Conservation (phyloP, 805 yeast genomes). For the Metschnikowia anglica region DNA sequence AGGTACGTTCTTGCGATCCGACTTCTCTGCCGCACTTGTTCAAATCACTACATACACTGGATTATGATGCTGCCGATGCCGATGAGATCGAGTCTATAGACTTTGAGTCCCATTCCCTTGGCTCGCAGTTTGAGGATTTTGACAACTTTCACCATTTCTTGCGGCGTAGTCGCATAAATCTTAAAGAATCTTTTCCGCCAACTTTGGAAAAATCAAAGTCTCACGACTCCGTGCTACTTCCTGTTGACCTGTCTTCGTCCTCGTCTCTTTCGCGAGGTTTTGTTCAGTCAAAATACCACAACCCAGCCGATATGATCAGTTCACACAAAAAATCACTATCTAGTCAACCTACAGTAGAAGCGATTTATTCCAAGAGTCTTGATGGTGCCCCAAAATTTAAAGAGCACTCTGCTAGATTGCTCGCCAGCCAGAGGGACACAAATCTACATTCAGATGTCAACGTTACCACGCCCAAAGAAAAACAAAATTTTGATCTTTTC, state of each 20-base stretch:
- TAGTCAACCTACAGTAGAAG: slow-evolving; percentile 32
- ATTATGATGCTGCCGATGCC: not conserved
- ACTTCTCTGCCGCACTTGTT: slow-evolving; percentile 12
- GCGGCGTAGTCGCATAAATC: slow-evolving; percentile 34
- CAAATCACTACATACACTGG: slow-evolving; percentile 3
- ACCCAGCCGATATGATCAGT: slow-evolving; percentile 33
- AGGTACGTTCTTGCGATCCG: not conserved
- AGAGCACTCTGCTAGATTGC: slow-evolving; percentile 19
- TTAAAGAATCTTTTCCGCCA: slow-evolving; percentile 31
- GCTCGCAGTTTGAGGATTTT: slow-evolving; percentile 17
- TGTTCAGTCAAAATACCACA: slow-evolving; percentile 31
- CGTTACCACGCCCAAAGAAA: slow-evolving; percentile 13
- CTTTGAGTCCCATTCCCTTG: slow-evolving; percentile 7
- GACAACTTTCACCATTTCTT: slow-evolving; percentile 30
- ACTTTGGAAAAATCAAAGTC: slow-evolving; percentile 27
- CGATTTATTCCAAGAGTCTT: slow-evolving; percentile 24
- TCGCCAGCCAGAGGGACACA: slow-evolving; percentile 9
- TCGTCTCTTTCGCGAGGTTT: not conserved
- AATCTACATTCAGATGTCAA: not conserved
- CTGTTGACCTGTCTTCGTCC: not conserved
- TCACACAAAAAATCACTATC: slow-evolving; percentile 12
- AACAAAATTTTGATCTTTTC: slow-evolving; percentile 24
- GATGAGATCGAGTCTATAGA: slow-evolving; percentile 8
- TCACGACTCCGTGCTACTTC: slow-evolving; percentile 25
- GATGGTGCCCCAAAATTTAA: slow-evolving; percentile 16